Conservation (phyloP, 352 stramenopile species). For the Globisporangium nunn region DNA sequence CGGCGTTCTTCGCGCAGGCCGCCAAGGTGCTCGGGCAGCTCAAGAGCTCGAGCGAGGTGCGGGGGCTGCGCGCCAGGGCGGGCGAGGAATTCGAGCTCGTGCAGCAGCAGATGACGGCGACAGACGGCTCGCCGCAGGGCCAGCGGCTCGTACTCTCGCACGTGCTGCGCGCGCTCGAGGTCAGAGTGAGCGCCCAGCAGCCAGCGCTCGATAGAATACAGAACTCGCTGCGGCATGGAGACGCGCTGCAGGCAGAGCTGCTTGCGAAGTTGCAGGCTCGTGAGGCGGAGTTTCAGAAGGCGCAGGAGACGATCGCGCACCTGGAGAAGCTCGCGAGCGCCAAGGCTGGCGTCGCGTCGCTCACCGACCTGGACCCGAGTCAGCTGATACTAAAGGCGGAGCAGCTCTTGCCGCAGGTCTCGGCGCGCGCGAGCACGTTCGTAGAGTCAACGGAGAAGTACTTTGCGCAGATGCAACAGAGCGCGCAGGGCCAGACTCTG, state of each 20-base stretch:
- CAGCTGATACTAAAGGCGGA: constrained; percentile 57
- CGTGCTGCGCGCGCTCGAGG: constrained; percentile 54
- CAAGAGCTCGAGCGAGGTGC: constrained; percentile 52
- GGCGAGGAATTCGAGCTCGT: constrained; percentile 30
- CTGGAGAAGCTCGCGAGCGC: constrained; percentile 54
- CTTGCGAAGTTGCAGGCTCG: constrained; percentile 48
- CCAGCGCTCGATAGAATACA: constrained; percentile 34
- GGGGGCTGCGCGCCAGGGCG: constrained; percentile 35
- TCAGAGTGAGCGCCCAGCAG: constrained; percentile 36
- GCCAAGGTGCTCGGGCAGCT: constrained; percentile 47
- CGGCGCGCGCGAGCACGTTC: constrained; percentile 36
- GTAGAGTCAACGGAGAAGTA: constrained; percentile 69
- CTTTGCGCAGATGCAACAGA: constrained; percentile 62
- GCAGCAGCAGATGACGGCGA: constrained; percentile 24
- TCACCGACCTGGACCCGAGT: constrained; percentile 47
- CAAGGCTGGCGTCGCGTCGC: constrained; percentile 50
- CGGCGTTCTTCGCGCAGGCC: constrained; percentile 57
- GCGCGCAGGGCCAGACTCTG: constrained; percentile 50
- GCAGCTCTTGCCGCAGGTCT: constrained; percentile 52
- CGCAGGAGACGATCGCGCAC: constrained; percentile 42
- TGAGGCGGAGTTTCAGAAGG: constrained; percentile 48
- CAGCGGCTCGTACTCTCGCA: constrained; percentile 55
- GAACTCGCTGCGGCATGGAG: constrained; percentile 21
- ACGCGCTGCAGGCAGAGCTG: constrained; percentile 37
- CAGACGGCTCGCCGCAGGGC: constrained; percentile 11